Evolutionary conservation across 495 filamentous ascomycete genomes (phyloP), one percentile per base, ranked within the genome.

Genomic region (Aspergillus asperescens): DNA sequence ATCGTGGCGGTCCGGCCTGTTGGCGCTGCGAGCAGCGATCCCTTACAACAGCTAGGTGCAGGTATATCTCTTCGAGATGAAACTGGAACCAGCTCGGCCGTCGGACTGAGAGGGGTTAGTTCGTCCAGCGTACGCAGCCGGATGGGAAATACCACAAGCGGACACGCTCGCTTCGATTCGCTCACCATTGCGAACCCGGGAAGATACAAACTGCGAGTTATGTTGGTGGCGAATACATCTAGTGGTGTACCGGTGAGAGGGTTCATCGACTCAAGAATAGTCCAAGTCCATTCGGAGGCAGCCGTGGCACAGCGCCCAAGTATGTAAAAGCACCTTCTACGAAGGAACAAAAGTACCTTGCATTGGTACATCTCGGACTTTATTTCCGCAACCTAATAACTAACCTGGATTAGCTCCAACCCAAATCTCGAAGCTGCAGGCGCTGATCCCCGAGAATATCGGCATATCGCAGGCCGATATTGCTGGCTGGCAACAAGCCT

Each of bases 41-140:
- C 61, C 12, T 47, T 60, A 1, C 69, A 70, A 42, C 63, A 67
- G n/a, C 61, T 74, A 3, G 67, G 66, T 4, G 62, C 67, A 15
- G 62, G 61, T 40, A 62, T 59, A 44, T 66, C 61, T 0, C 56
- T 74, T 5, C 60, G 66, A 23, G 56, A 68, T 24, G 71, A 72
- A 57, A 27, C 61, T 29, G 62, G 69, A 9, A 58, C 58, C 4
- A 56, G 42, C n/a, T 32, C 62, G 19, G 55, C 57, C 0, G 7
- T 45, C n/a, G 66, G 63, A 1, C 52, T 72, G 19, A 53, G 59
- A 7, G 71, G 71, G 7, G 62, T 25, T 39, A 58, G 69, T 22
- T 69, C 71, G 5, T 65, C 68, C 7, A 74, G 66, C 15, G 66
- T 72, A 16, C 64, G 67, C 54, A 70, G 64, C 24, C 62, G 63